phyloP scores from a whole-genome alignment of 352 stramenopile genomes.

The Phytopythium ostracodes region DNA sequence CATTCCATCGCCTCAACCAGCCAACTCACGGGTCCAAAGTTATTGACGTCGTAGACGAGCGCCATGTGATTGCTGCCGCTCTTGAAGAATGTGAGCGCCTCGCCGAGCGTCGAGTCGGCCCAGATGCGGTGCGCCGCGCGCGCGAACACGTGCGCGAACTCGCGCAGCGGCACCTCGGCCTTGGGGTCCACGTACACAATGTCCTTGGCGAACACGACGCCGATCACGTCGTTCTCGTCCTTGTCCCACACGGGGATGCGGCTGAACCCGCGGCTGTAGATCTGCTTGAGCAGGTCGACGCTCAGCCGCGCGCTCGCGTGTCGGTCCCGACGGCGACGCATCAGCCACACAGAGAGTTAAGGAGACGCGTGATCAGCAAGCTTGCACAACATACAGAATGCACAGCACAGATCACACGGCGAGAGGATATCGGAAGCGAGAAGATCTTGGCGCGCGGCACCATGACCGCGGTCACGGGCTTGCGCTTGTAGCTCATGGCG shows the following conservation, averaged over 20 bases:
- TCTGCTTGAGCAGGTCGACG: constrained; percentile 58
- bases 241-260: constrained; percentile 95
- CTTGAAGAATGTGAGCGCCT: constrained; percentile 78
- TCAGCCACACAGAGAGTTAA: constrained; percentile 13
- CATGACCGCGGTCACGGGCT: constrained; percentile 90
- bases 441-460: constrained; percentile 81
- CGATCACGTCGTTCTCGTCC: constrained; percentile 95
- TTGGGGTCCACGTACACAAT: constrained; percentile 82
- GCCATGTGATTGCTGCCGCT: constrained; percentile 65
- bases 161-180: constrained; percentile 59
- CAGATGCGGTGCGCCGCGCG: constrained; percentile 67
- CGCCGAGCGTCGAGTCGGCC: constrained; percentile 58
- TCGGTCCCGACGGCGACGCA: constrained; percentile 4
- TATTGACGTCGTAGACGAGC: constrained; percentile 78
- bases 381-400: constrained; percentile 7
- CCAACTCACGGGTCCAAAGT: constrained; percentile 66
- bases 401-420: neutral
- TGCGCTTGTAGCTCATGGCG: constrained; percentile 72
- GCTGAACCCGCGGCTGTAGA: constrained; percentile 91
- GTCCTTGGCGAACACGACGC: constrained; percentile 94
- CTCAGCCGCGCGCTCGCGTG: constrained; percentile 46
- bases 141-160: constrained; percentile 91
- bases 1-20: too few relatives aligned
- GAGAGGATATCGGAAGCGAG: constrained; percentile 67
- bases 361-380: constrained; percentile 24